These are phyloP conservation scores for Vicia villosa DNA, from an alignment of 306 rosid species.

Conservation along the genomic window DNA sequence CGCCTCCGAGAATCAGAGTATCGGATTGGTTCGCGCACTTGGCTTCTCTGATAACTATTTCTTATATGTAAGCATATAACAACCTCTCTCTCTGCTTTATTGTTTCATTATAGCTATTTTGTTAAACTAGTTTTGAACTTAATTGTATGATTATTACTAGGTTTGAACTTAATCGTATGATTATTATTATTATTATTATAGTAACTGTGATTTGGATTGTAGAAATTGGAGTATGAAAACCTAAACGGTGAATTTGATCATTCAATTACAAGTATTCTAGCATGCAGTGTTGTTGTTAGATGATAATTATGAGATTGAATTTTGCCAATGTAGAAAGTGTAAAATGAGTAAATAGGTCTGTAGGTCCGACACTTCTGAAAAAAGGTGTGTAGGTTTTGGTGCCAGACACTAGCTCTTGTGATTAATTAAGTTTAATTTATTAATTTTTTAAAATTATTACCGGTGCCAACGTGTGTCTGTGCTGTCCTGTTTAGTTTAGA, in stretches of 20 bases:
- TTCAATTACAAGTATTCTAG: background rate
- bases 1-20: slow-evolving; percentile 79
- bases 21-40: slow-evolving; percentile 89
- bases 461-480: no score
- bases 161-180: background rate
- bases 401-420: no score
- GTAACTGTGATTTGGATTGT: background rate
- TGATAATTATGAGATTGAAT: background rate
- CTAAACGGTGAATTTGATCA: background rate
- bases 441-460: no score
- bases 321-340: slow-evolving; percentile 7
- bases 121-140: background rate
- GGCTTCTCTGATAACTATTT: slow-evolving; percentile 79
- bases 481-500: background rate
- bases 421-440: no score
- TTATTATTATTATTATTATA: background rate
- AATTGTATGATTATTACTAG: background rate
- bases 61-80: slow-evolving; percentile 51
- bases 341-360: background rate
- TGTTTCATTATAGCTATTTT: no score
- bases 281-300: background rate
- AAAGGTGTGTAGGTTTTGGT: no score
- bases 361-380: no score
- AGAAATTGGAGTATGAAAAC: slow-evolving; percentile 8
- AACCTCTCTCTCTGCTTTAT: background rate